Evolutionary conservation across 768 basidiomycete species (phyloP), one percentile per base, ranked within the genome.

Genomic region (Rhodocollybia butyracea): DNA sequence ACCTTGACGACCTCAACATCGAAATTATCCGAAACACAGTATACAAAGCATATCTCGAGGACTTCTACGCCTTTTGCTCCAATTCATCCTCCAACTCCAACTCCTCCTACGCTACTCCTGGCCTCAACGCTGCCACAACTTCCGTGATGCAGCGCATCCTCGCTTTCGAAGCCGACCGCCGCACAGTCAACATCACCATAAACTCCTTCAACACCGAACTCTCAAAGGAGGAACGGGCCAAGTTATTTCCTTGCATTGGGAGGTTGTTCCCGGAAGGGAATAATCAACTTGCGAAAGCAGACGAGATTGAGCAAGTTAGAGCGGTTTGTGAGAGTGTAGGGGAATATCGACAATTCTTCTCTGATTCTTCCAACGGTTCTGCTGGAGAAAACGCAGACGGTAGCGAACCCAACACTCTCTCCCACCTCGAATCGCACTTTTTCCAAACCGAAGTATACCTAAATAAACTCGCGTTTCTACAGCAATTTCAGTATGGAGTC

Each of bases 11-110:
- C 69, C 85, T 98, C 56, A 98, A 99, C 77, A 98, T 99, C 66
- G 97, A 99, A 76, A 97, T 99, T 73, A 95, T 99, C 72, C 92
- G 97, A 41, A 98, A 98, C 74, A 95, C 96, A 1, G 89, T 99
- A 32, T 98, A 98, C 82, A 98, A 97, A 70, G 89, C 94, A 17
- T 99, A 99, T 73, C 88, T 99, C 56, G 96, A 98, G 68, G 97
- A 99, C 71, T 99, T 99, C 70, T 83, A 94, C 75, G 70, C 79
- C 60, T 98, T 89, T 72, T 89, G 86, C 66, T n/a, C n/a, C n/a
- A n/a, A n/a, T n/a, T n/a, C n/a, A n/a, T n/a, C n/a, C n/a, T n/a
- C n/a, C n/a, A n/a, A n/a, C n/a, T n/a, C n/a, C n/a, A n/a, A n/a
- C n/a, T n/a, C n/a, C n/a, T n/a, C n/a, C n/a, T n/a, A n/a, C n/a